These are phyloP conservation scores for Anthracocystis panici-leucophaei DNA, from an alignment of 1,284 basidiomycete genomes.

Conservation along the genomic window DNA sequence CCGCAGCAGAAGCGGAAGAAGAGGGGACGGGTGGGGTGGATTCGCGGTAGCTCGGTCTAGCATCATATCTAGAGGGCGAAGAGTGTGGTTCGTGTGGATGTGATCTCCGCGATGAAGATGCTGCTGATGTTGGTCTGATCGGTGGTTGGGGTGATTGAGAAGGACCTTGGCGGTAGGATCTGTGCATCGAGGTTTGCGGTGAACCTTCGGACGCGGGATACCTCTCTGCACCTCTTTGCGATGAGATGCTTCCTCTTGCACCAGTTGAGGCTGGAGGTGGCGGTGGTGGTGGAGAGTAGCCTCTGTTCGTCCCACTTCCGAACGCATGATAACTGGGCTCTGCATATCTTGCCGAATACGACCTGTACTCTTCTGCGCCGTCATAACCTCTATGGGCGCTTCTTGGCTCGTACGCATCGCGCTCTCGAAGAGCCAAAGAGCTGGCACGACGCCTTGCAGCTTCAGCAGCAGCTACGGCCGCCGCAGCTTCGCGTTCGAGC, in stretches of 20 bases:
- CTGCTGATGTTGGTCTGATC: not conserved
- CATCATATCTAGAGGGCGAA: conserved; percentile 20
- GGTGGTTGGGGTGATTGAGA: conserved; percentile 25
- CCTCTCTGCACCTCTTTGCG: conserved; percentile 19
- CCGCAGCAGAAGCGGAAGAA: conserved; percentile 4
- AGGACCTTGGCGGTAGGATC: conserved; percentile 10
- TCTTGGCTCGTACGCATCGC: conserved; percentile 23
- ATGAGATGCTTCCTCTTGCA: conserved; percentile 4
- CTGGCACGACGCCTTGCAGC: conserved; percentile 29
- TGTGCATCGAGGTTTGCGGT: conserved; percentile 5
- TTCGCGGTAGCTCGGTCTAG: conserved; percentile 19
- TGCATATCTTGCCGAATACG: conserved; percentile 28
- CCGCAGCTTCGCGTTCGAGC: conserved; percentile 39
- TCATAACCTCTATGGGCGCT: conserved; percentile 13
- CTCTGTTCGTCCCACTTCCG: conserved; percentile 14
- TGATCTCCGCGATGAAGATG: conserved; percentile 6
- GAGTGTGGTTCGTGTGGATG: conserved; percentile 19
- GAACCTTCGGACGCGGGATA: conserved; percentile 22
- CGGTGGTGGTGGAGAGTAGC: conserved; percentile 25
- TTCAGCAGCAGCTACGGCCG: conserved; percentile 35
- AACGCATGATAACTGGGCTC: conserved; percentile 28
- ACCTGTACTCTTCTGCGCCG: conserved; percentile 16
- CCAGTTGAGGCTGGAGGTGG: not conserved
- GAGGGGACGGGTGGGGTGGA: conserved; percentile 24
- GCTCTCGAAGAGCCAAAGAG: conserved; percentile 8